phyloP scores from a whole-genome alignment of 176 grass and related monocot species.

The Juncus inflexus region DNA sequence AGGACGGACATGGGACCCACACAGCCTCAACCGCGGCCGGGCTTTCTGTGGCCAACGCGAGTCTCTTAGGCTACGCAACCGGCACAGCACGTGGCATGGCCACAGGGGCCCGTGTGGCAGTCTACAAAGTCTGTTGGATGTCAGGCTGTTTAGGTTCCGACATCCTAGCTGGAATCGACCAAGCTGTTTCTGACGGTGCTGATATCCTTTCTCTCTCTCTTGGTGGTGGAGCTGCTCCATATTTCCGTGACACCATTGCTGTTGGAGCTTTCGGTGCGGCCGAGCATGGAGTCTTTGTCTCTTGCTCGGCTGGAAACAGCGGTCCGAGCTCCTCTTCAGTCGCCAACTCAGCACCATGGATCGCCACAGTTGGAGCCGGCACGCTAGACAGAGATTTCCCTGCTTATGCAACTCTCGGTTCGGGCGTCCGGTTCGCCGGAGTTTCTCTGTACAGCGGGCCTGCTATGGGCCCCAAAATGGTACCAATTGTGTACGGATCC shows the following conservation, averaged over 20 bases:
- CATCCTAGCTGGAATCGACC: conserved; percentile 87
- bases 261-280: conserved; percentile 69
- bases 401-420: conserved; percentile 43
- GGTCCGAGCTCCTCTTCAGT: conserved; percentile 57
- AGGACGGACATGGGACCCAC: conserved; percentile 91
- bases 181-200: conserved; percentile 62
- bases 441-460: conserved; percentile 75
- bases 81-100: conserved; percentile 92
- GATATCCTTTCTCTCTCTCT: conserved; percentile 88
- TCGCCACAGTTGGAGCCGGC: conserved; percentile 72
- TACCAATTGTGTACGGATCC: conserved; percentile 62
- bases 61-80: conserved; percentile 77
- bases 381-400: conserved; percentile 88
- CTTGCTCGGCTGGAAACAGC: conserved; percentile 93
- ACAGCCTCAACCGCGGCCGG: conserved; percentile 76
- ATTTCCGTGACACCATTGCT: conserved; percentile 82
- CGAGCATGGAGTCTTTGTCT: conserved; percentile 74
- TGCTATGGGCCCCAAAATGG: conserved; percentile 33
- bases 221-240: conserved; percentile 74
- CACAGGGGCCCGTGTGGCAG: conserved; percentile 65
- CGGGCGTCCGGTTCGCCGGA: conserved; percentile 40
- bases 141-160: conserved; percentile 81
- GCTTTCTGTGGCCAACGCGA: conserved; percentile 62
- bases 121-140: conserved; percentile 92
- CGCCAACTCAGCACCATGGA: conserved; percentile 85